A percentile compares a stretch with the other conserved stretches of the same genome.
Evolutionary conservation across 805 yeast genomes (phyloP).

Genomic region (Kockiozyma suomiensis): DNA sequence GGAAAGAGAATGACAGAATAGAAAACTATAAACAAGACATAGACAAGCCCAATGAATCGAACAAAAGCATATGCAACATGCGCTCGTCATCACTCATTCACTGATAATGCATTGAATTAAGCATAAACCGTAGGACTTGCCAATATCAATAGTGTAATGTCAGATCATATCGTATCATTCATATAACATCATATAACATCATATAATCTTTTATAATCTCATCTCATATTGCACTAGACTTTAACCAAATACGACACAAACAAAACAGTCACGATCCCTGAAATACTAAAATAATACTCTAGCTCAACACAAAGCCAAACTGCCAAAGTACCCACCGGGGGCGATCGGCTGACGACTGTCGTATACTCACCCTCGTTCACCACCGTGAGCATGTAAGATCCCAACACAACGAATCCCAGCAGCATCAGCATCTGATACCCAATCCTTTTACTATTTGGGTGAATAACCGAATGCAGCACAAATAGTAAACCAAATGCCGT

Average conservation of each 20-base stretch:
- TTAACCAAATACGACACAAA: conserved; percentile 22
- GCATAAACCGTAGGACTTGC: too few species aligned
- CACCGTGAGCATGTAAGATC: conserved; percentile 42
- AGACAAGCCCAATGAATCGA: too few species aligned
- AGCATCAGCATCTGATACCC: conserved; percentile 35
- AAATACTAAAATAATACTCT: conserved; percentile 41
- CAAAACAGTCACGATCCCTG: conserved; percentile 17
- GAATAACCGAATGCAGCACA: conserved; percentile 38
- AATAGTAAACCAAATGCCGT: conserved; percentile 41
- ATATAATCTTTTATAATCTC: too few species aligned
- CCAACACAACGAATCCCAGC: conserved; percentile 38
- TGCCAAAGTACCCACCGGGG: conserved; percentile 48
- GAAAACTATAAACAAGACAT: too few species aligned
- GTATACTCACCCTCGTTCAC: conserved; percentile 45
- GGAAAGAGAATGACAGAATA: too few species aligned
- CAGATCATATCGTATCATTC: too few species aligned
- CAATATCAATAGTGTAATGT: too few species aligned
- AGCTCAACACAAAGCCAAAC: conserved; percentile 47
- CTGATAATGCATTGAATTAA: too few species aligned
- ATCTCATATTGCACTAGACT: too few species aligned
- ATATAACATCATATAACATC: too few species aligned
- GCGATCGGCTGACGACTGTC: conserved; percentile 46
- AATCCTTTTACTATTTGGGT: conserved; percentile 35
- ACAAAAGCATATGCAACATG: too few species aligned
- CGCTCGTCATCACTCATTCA: too few species aligned